These are phyloP conservation scores for Talaromyces borbonicus DNA, from an alignment of 495 filamentous ascomycete species.

Conservation along the genomic window DNA sequence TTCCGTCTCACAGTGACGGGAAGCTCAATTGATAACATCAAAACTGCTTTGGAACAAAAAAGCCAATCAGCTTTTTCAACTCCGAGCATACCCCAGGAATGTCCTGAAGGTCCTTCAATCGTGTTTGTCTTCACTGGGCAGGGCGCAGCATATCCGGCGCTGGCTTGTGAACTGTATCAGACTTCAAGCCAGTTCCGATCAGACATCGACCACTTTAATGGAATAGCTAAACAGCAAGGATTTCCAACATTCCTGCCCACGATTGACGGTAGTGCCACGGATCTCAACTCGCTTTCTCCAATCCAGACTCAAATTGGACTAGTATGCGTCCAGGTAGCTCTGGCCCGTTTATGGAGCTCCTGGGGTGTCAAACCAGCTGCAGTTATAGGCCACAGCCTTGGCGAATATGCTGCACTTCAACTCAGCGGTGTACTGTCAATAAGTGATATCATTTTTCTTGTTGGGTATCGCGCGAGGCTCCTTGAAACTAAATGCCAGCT, in stretches of 20 bases:
- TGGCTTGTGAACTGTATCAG: constrained; percentile 19
- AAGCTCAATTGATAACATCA: constrained; percentile 10
- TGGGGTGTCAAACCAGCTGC: constrained; percentile 11
- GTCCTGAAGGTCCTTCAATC: constrained; percentile 20
- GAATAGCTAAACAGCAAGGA: constrained; percentile 18
- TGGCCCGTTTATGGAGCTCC: constrained; percentile 38
- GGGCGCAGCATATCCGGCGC: constrained; percentile 43
- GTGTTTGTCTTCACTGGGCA: constrained; percentile 63
- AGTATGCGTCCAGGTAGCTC: constrained; percentile 14
- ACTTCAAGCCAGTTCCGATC: constrained; percentile 15
- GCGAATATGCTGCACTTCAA: constrained; percentile 74
- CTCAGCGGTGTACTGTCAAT: constrained; percentile 67
- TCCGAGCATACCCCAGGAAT: constrained; percentile 15
- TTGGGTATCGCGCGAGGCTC: constrained; percentile 15
- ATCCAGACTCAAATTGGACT: constrained; percentile 51
- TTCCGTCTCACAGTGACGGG: constrained; percentile 47
- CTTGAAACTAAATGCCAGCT: constrained; percentile 12
- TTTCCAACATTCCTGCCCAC: constrained; percentile 22
- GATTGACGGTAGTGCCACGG: constrained; percentile 9
- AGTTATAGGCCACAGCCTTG: constrained; percentile 35
- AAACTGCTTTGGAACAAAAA: constrained; percentile 18
- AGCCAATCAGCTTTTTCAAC: constrained; percentile 17
- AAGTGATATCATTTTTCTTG: constrained; percentile 52
- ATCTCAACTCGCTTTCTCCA: constrained; percentile 33
- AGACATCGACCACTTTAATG: constrained; percentile 19